These are phyloP conservation scores for Venturia pyrina DNA, from an alignment of 2,329 filamentous ascomycete genomes.

Conservation along the genomic window DNA sequence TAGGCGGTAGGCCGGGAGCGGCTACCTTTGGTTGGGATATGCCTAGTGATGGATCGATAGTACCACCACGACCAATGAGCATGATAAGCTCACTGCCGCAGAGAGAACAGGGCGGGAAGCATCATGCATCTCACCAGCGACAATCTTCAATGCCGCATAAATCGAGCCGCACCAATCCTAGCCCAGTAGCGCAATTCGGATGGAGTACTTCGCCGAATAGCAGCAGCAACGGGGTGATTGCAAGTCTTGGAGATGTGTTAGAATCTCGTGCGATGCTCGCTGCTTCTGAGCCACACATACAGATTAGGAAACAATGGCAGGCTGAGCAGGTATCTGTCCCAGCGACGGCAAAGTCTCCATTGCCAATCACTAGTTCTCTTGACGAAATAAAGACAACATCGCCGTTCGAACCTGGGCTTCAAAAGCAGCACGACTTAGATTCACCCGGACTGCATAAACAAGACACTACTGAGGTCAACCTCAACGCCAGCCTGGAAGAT, in stretches of 20 bases:
- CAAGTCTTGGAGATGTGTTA: not conserved
- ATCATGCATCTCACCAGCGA: not conserved
- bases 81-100: not conserved
- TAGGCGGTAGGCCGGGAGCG: conserved; percentile 21
- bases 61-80: not conserved
- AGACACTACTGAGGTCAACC: not conserved
- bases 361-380: not conserved
- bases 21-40: conserved; percentile 30
- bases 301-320: not conserved
- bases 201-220: conserved; percentile 23
- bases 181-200: conserved; percentile 22
- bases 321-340: not conserved
- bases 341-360: not conserved
- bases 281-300: not conserved
- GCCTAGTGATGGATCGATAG: not conserved
- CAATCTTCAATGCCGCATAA: not conserved
- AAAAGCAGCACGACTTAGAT: not conserved
- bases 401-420: not conserved
- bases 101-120: not conserved
- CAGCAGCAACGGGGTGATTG: not conserved
- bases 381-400: not conserved
- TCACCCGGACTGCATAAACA: not conserved
- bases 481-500: not conserved
- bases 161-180: not conserved
- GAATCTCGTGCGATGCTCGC: not conserved